Base-by-base conservation (phyloP, 768 basidiomycete species). In the Psilocybe cyanescens region DNA sequence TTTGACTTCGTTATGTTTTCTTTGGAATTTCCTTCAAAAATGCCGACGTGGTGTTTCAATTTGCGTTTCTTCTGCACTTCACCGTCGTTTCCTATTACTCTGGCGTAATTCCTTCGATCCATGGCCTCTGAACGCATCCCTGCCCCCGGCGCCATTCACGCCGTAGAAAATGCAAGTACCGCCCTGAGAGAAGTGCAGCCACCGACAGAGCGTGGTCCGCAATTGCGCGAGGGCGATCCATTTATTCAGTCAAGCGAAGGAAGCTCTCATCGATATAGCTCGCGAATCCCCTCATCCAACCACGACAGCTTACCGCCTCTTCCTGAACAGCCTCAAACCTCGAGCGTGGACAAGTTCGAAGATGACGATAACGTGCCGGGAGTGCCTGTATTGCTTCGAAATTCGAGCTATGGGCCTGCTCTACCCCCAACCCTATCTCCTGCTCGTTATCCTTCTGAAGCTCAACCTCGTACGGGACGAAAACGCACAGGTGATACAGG, bases 401-500 rank as follows among this genome's bases (percentile, higher is more conserved):
- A 53, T 8, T 53, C 51, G 5, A 44, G 41, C n/a, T 44, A 14
- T 16, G 41, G 41, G n/a, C 41, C 41, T 44, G n/a, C n/a, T 37
- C 16, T 37, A 1, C 47, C 47, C 29, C 35, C 12, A 35, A 17
- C 51, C 33, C 30, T 33, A n/a, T 53, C 51, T 53, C 51, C 51
- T 17, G 51, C 51, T 7, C 51, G 51, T n/a, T 53, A 35, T 53
- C 28, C 28, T 6, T 8, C 3, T 41, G 57, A 49, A 29, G 24
- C 47, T 19, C 4, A 16, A 14, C 48, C 58, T 1, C 37, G 48
- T 3, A 12, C 31, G 17, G 30, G 52, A 45, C 39, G 58, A 5
- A 49, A 35, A 28, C 51, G 51, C 14, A 54, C 58, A 14, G 28
- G 51, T 2, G 41, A 53, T 35, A 53, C 51, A n/a, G 29, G 58